These are phyloP conservation scores for Mycena galericulata DNA, from an alignment of 768 basidiomycete genomes.

Conservation along the genomic window DNA sequence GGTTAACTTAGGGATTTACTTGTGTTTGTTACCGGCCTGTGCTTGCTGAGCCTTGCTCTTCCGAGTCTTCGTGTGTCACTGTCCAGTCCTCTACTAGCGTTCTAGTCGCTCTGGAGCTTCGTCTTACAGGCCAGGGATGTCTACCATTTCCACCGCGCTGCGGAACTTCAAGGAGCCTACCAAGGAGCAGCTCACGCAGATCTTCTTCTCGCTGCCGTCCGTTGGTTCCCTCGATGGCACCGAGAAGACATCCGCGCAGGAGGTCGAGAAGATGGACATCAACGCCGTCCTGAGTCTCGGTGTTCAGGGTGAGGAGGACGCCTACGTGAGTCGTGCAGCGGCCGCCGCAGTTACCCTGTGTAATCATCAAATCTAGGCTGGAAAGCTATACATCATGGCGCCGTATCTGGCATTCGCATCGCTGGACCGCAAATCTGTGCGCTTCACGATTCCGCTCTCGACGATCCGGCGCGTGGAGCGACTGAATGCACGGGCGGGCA, in stretches of 20 bases:
- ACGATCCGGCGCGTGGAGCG: slow-evolving; percentile 95
- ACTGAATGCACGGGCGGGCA: slow-evolving; percentile 91
- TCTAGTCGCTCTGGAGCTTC: neutral
- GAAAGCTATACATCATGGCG: slow-evolving; percentile 88
- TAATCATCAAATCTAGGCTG: slow-evolving; percentile 68
- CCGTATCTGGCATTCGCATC: slow-evolving; percentile 93
- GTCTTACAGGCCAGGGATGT: slow-evolving; percentile 56
- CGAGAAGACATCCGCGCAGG: slow-evolving; percentile 47
- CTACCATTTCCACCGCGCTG: slow-evolving; percentile 88
- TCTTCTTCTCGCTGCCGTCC: slow-evolving; percentile 76
- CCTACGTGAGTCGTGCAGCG: slow-evolving; percentile 76
- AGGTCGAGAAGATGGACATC: slow-evolving; percentile 83
- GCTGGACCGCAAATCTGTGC: slow-evolving; percentile 91
- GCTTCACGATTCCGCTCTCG: slow-evolving; percentile 91
- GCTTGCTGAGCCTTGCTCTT: neutral
- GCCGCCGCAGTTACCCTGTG: neutral
- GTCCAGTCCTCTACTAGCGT: neutral
- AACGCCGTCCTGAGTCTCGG: slow-evolving; percentile 89
- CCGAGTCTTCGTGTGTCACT: too few relatives aligned
- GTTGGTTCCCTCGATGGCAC: slow-evolving; percentile 39
- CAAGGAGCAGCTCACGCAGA: slow-evolving; percentile 85
- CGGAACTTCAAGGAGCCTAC: slow-evolving; percentile 94
- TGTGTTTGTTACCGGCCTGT: slow-evolving; percentile 15
- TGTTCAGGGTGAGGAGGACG: slow-evolving; percentile 85
- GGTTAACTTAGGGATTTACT: neutral